Evolutionary conservation across 1,139 yeast genomes (phyloP), one percentile per base, ranked within the genome.

Genomic region (Pichia inconspicua): DNA sequence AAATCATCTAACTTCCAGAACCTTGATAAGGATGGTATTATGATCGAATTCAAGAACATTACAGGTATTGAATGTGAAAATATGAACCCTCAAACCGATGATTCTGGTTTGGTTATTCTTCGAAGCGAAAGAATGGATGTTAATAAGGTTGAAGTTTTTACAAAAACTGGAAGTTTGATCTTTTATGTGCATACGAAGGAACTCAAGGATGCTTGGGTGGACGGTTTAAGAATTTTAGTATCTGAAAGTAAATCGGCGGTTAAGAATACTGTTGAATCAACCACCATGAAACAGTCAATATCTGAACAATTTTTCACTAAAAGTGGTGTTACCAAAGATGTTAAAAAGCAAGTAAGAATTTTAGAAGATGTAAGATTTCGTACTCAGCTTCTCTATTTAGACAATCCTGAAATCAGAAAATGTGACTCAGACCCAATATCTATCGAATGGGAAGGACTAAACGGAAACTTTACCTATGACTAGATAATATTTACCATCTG

Each of bases 101-200:
- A 45, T 6, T 46, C 53, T 9, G 56, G 58, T 28, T 54, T 62
- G 43, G 54, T 61, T 34, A 54, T 43, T 38, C 54, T 61, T 34
- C 50, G 50, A 22, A 58, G 63, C 25, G 55, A 53, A 36, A 51
- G 65, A 45, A 47, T 61, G 50, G 54, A 47, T 51, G 53, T 59
- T n/a, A 56, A 60, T 44, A 54, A 63, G 44, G 61, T 70, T 9
- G 58, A 58, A 7, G 60, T 62, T 3, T 55, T 61, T 25, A 59
- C 66, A 1, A 57, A 66, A 49, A 58, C 57, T 14, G 53, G 55
- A 3, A 42, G 80, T 15, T 70, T 86, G 50, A 66, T 73, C 25
- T 83, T 86, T 58, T 85, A 75, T 63, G 77, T 86, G 8, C 92
- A 85, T 54, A 82, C 89, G 6, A 76, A 78, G 52, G 88, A 83